Conservation (phyloP, 179 eudicot genomes). For the Beta lomatogona region DNA sequence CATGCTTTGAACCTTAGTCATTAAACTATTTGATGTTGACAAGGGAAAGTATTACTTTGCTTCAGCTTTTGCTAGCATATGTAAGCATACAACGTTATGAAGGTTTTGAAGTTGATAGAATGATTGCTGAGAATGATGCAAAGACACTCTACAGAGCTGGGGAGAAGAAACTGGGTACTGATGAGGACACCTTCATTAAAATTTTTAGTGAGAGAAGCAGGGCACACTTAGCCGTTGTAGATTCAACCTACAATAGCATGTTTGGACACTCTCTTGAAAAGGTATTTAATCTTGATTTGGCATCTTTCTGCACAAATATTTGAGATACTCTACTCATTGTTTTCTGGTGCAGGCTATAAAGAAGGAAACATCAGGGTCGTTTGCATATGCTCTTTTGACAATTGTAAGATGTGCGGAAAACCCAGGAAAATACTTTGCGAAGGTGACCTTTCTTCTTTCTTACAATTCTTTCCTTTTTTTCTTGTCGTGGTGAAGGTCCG, state of each 20-base stretch:
- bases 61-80: slow-evolving; percentile 76
- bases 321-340: not conserved
- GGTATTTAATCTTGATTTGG: slow-evolving; percentile 35
- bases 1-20: not conserved
- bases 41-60: not conserved
- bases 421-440: slow-evolving; percentile 73
- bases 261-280: slow-evolving; percentile 63
- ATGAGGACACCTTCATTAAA: slow-evolving; percentile 70
- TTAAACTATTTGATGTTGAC: slow-evolving; percentile 1
- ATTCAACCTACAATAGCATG: slow-evolving; percentile 53
- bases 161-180: slow-evolving; percentile 89
- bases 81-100: slow-evolving; percentile 58
- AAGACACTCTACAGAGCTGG: slow-evolving; percentile 80
- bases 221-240: slow-evolving; percentile 73
- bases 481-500: not conserved
- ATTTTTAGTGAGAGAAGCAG: slow-evolving; percentile 78
- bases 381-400: slow-evolving; percentile 63
- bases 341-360: slow-evolving; percentile 63
- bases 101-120: slow-evolving; percentile 73
- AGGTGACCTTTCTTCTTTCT: slow-evolving; percentile 45
- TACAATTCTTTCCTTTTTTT: not conserved
- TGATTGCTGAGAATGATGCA: slow-evolving; percentile 69
- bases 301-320: not conserved
- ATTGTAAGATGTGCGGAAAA: slow-evolving; percentile 74
- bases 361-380: slow-evolving; percentile 81